Base-by-base conservation (phyloP, 345 rosid genomes). In the Eucalyptus cloeziana region DNA sequence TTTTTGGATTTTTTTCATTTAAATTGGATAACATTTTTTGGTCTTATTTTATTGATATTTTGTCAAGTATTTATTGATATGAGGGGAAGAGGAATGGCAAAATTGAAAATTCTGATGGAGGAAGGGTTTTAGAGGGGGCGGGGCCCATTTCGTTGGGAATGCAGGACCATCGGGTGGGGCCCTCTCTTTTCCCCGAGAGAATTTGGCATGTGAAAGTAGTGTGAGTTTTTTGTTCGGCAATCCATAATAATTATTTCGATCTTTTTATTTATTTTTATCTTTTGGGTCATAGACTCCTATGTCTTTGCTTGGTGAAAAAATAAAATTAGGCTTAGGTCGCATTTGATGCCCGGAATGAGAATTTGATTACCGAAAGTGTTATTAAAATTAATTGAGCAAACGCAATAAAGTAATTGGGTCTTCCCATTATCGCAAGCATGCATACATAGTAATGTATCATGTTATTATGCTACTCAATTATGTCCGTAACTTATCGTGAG, bases 401-500 rank as follows among this genome's bases (percentile, higher is more conserved):
- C 5, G 71, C 30, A 76, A 37, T 21, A 43, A 76, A 37, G 83
- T 40, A 76, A 21, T 76, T 10, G 8, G 19, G 5, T 14, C 37
- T 64, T n/a, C 76, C 76, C 10, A n/a, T 64, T 15, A 14, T 64
- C 10, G 10, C 17, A 13, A 33, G 27, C 27, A 4, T 11, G 47
- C 47, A 24, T 76, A 37, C 10, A 76, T 37, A 37, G 14, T 7
- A 37, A 76, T 2, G 22, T 24, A 21, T 6, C 13, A 8, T 6
- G 13, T 16, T 37, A 19, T 71, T 37, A 19, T 3, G 7, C 1
- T 37, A 71, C 21, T 37, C 25, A 4, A 37, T 71, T 37, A 21
- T 16, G 2, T 69, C 0, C 1, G 2, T 6, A 10, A 5, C 14
- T 3, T 21, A 21, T 11, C 2, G 30, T 19, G 27, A 19, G 3